Evolutionary conservation across 495 filamentous ascomycete species (phyloP), one percentile per base, ranked within the genome.

Genomic region (Chaetomium fimeti): DNA sequence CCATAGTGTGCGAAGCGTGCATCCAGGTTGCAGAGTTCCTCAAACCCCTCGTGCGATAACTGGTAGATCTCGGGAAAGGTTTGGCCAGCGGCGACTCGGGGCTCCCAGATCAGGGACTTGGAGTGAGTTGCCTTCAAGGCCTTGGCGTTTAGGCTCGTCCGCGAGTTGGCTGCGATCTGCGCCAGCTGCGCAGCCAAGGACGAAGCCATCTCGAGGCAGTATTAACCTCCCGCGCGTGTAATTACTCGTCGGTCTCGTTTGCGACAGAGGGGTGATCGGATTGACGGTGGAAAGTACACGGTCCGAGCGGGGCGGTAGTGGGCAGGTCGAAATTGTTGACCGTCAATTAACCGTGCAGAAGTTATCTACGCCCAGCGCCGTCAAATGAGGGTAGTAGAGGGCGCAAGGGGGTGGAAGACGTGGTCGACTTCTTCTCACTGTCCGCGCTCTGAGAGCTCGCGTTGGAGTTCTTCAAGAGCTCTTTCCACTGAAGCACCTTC

Each of bases 101-200:
- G 84, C 69, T 95, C 91, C 76, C 92, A 99, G 60, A 99, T 88
- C 58, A 99, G 75, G 18, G 94, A 98, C 69, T 94, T 90, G 54
- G 90, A 91, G 79, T 98, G 93, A 28, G 90, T 83, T 45, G 89
- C 81, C 76, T 91, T 92, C 76, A 97, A 89, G 56, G 91, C 89
- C 73, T 96, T 95, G 53, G 95, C 85, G 71, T 98, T 89, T 62
- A 98, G 85, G 48, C 87, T 84, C 76, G 88, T 86, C 57, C 88
- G 89, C 60, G 90, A 91, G 68, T 87, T 87, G 62, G 86, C 84
- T 63, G 90, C 87, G 69, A 94, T 89, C 72, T 88, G 84, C 78
- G 89, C 87, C 76, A 96, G 72, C 83, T 94, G 91, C 76, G 85
- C 82, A 71, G 89, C 85, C 68, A 96, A 84, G 72, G 88, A 87